Conservation (phyloP, 768 basidiomycete species). For the Tricholoma terreum region DNA sequence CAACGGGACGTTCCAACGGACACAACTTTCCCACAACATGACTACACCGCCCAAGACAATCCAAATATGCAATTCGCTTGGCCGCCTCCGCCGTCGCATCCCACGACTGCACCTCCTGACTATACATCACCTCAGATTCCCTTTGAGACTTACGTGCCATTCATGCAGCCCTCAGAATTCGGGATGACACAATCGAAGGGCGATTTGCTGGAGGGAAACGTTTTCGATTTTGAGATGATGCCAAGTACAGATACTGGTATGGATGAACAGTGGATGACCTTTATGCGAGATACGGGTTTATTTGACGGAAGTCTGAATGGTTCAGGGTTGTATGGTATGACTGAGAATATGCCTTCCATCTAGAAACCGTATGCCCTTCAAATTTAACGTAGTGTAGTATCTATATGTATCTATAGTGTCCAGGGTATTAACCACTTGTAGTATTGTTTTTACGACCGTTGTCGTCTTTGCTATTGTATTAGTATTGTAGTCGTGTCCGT, state of each 20-base stretch:
- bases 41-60: background rate
- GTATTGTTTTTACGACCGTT: no score
- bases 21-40: background rate
- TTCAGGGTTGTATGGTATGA: no score
- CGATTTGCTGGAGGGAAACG: background rate
- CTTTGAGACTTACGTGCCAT: slow-evolving; percentile 7
- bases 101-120: background rate
- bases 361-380: no score
- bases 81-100: slow-evolving; percentile 1
- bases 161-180: slow-evolving; percentile 1
- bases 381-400: no score
- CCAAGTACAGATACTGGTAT: slow-evolving; percentile 40
- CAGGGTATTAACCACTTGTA: no score
- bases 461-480: no score
- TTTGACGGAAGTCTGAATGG: slow-evolving; percentile 33
- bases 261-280: slow-evolving; percentile 64
- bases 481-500: no score
- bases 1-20: background rate
- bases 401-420: no score
- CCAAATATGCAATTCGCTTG: slow-evolving; percentile 7
- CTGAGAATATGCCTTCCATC: no score
- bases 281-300: slow-evolving; percentile 62
- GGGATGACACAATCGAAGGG: background rate
- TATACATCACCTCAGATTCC: slow-evolving; percentile 1
- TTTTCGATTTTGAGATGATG: slow-evolving; percentile 42